phyloP scores from a whole-genome alignment of 805 yeast genomes.

The Maudiozyma serrabonitensis region DNA sequence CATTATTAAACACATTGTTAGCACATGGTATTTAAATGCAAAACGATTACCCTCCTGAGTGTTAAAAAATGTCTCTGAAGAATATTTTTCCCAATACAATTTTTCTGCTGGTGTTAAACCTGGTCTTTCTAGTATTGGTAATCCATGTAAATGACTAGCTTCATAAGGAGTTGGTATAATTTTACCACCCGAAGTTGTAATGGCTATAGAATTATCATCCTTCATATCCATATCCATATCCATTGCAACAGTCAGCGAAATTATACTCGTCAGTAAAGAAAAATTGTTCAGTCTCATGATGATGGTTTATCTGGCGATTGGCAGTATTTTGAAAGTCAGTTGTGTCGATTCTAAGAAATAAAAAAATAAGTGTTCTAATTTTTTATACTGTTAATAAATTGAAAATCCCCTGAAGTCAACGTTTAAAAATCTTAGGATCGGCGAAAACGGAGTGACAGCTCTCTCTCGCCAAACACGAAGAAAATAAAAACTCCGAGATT shows the following conservation, averaged over 20 bases:
- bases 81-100: conserved; percentile 67
- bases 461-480: too few relatives aligned
- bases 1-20: conserved; percentile 35
- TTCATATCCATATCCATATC: conserved; percentile 21
- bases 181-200: background rate
- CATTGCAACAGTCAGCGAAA: background rate
- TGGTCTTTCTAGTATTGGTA: conserved; percentile 56
- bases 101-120: conserved; percentile 62
- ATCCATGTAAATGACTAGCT: conserved; percentile 48
- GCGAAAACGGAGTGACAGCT: too few relatives aligned
- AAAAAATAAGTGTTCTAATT: too few relatives aligned
- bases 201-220: background rate
- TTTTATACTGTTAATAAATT: too few relatives aligned
- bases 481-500: too few relatives aligned
- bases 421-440: too few relatives aligned
- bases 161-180: conserved; percentile 40
- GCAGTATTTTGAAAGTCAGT: too few relatives aligned
- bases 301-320: too few relatives aligned
- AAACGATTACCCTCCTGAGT: conserved; percentile 37
- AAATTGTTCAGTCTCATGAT: background rate
- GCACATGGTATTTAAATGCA: conserved; percentile 47
- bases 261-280: background rate
- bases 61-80: conserved; percentile 67
- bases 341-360: too few relatives aligned
- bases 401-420: too few relatives aligned